phyloP scores from a whole-genome alignment of 2,329 filamentous ascomycete genomes.

The Ascochyta koolunga region DNA sequence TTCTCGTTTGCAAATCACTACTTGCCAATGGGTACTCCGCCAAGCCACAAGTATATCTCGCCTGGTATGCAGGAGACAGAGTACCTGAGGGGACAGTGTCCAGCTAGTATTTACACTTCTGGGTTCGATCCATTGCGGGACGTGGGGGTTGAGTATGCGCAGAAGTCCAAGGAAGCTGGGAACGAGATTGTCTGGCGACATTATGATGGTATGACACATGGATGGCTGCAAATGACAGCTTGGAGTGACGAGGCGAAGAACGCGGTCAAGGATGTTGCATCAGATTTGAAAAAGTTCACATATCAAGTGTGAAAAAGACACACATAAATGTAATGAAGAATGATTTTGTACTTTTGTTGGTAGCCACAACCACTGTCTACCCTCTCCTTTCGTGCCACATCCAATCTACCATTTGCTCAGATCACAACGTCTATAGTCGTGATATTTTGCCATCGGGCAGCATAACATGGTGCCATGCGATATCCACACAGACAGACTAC shows the following conservation, averaged over 20 bases:
- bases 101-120: conserved; percentile 1
- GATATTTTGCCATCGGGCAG: not conserved
- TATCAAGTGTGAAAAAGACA: not conserved
- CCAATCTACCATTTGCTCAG: not conserved
- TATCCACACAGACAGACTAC: no score
- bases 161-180: not conserved
- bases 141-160: conserved; percentile 2
- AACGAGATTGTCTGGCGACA: conserved; percentile 9
- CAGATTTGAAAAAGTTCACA: not conserved
- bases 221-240: conserved; percentile 10
- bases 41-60: not conserved
- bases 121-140: conserved; percentile 3
- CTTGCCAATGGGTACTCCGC: not conserved
- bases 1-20: conserved; percentile 2
- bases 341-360: conserved; percentile 17
- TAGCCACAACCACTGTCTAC: not conserved
- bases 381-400: conserved; percentile 1
- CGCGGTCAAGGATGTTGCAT: conserved; percentile 4
- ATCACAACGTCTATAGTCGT: not conserved
- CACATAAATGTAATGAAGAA: not conserved
- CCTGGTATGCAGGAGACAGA: conserved; percentile 2
- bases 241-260: conserved; percentile 8
- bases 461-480: no score
- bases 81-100: not conserved
- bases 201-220: conserved; percentile 7